A percentile compares a stretch with the other conserved stretches of the same genome.
Conservation (phyloP, 1,284 basidiomycete genomes). For the Ceratobasidium sp. region DNA sequence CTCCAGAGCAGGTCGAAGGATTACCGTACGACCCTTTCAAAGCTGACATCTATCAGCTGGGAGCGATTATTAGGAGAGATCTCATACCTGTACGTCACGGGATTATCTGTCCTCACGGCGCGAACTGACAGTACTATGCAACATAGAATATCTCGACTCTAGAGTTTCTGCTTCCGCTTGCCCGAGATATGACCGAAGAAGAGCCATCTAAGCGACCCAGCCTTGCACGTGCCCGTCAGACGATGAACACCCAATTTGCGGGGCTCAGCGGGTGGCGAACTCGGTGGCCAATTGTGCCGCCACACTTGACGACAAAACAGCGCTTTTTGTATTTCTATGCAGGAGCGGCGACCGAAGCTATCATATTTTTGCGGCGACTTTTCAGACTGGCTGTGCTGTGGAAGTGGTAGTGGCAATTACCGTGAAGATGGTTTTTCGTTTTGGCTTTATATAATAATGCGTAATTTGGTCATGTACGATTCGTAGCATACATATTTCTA, state of each 20-base stretch:
- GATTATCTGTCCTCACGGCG: not conserved
- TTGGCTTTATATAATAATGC: not conserved
- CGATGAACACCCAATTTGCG: conserved; percentile 16
- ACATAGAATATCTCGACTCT: not conserved
- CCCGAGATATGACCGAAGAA: conserved; percentile 15
- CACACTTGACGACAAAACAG: not conserved
- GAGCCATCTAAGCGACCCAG: conserved; percentile 24
- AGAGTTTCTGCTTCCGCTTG: conserved; percentile 16
- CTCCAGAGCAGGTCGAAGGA: conserved; percentile 17
- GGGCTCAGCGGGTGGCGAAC: conserved; percentile 17
- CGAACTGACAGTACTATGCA: not conserved
- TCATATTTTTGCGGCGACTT: not conserved
- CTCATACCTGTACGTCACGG: conserved; percentile 19
- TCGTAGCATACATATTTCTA: not conserved
- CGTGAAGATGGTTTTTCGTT: not conserved
- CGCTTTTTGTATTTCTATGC: conserved; percentile 6
- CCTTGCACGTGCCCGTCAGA: conserved; percentile 1
- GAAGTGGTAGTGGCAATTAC: not conserved
- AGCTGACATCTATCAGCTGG: conserved; percentile 29
- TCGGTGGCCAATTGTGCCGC: conserved; percentile 21
- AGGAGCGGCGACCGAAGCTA: conserved; percentile 4
- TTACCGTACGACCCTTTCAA: conserved; percentile 24
- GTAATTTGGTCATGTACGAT: not conserved
- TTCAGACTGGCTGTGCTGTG: not conserved
- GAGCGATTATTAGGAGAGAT: conserved; percentile 21